Evolutionary conservation across 2,329 filamentous ascomycete species (phyloP), one percentile per base, ranked within the genome.

Genomic region (Coniochaeta sp.): DNA sequence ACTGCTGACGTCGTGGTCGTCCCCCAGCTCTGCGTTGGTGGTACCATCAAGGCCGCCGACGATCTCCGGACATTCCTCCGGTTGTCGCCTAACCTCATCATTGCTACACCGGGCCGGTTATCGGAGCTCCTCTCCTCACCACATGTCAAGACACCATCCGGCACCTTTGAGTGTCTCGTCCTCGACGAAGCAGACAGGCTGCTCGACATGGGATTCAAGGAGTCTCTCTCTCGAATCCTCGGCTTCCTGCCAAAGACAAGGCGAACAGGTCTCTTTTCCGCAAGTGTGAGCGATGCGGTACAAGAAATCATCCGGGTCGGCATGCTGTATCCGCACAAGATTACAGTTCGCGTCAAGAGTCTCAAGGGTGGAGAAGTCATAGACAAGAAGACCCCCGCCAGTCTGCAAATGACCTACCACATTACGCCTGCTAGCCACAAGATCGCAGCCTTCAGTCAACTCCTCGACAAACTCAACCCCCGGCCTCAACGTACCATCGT

Each of bases 141-240:
- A 1, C 89, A 96, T 69, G 92, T 96, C 16, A 90, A 96, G 71
- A 93, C 90, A 67, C 87, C 91, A 0, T 89, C 93, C 62, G 92
- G 90, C 1, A 90, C 90, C 0, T 98, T 99, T 66, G 93, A 99
- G 72, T 86, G 91, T 57, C 83, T 99, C 12, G 90, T 99, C 3
- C 82, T 99, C 38, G 95, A 99, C 70, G 95, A 99, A 76, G 95
- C 93, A 57, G 95, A 99, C 73, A 84, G 95, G 61, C 78, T 99
- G 28, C 80, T 99, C 12, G 95, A 99, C 74, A 81, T 98, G 24
- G 95, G 96, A 6, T 98, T 99, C 75, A 95, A 96, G 72, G 88
- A 90, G 60, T 92, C 96, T 66, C 75, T 99, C 30, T 91, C 95
- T 66, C 90, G 86, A 59, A 96, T 98, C 44, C 77, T 99, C 24